phyloP scores from a whole-genome alignment of 2,329 filamentous ascomycete species.

The Venturia carpophila region DNA sequence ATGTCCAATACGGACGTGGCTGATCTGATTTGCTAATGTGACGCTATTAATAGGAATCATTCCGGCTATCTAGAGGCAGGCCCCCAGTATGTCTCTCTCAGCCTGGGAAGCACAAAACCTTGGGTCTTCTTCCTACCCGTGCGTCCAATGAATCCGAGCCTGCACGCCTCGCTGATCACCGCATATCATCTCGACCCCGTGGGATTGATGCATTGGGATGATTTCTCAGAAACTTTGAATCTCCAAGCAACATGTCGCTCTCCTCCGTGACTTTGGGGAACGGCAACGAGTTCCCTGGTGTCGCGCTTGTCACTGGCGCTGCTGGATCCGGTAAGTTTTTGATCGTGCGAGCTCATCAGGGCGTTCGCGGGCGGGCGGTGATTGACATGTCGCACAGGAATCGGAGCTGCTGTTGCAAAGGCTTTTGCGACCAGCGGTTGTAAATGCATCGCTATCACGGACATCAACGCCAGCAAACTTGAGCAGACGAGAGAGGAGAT shows the following conservation, averaged over 20 bases:
- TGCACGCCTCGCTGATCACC: not conserved
- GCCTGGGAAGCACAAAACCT: conserved; percentile 4
- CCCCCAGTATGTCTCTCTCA: conserved; percentile 1
- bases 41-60: not conserved
- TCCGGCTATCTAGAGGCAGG: not conserved
- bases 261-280: conserved; percentile 13
- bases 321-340: conserved; percentile 28
- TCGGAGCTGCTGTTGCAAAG: conserved; percentile 46
- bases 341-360: too few relatives aligned
- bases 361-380: not conserved
- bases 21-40: conserved; percentile 3
- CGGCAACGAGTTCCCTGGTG: conserved; percentile 24
- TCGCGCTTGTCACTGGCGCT: conserved; percentile 30
- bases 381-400: conserved; percentile 35
- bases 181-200: conserved; percentile 1
- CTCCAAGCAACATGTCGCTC: conserved; percentile 15
- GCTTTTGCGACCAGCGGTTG: conserved; percentile 46
- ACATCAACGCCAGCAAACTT: conserved; percentile 39
- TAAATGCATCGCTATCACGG: conserved; percentile 46
- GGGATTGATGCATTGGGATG: conserved; percentile 16
- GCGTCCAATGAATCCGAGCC: not conserved
- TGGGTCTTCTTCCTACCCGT: not conserved
- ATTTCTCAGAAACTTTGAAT: conserved; percentile 13
- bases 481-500: conserved; percentile 32
- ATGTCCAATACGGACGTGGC: not conserved